phyloP scores from a whole-genome alignment of 805 yeast species.

The Candida krabiensis region DNA sequence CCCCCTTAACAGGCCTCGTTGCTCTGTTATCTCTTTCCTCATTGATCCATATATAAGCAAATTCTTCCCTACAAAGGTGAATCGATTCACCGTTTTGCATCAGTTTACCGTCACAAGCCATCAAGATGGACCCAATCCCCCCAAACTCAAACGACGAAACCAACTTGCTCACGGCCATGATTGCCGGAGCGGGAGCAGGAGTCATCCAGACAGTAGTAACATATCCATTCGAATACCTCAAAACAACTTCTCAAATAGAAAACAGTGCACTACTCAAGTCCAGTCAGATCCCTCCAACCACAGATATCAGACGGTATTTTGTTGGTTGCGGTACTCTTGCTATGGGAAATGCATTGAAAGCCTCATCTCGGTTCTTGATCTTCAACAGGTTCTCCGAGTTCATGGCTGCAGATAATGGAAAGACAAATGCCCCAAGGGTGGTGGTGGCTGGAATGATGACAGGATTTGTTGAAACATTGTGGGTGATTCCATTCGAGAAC shows the following conservation, averaged over 20 bases:
- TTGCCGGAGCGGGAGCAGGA: conserved; percentile 64
- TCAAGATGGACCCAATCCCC: conserved; percentile 24
- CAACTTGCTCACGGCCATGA: conserved; percentile 55
- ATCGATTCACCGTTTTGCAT: too few relatives aligned
- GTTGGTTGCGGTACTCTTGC: conserved; percentile 77
- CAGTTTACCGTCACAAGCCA: too few relatives aligned
- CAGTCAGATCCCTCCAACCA: conserved; percentile 37
- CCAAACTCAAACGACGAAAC: conserved; percentile 29
- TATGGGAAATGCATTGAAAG: conserved; percentile 70
- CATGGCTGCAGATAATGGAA: conserved; percentile 57
- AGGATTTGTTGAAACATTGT: conserved; percentile 76
- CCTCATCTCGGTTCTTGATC: conserved; percentile 68
- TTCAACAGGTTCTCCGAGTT: conserved; percentile 75
- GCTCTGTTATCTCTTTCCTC: too few relatives aligned
- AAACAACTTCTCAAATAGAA: conserved; percentile 63
- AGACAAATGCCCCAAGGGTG: conserved; percentile 73
- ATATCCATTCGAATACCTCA: conserved; percentile 71
- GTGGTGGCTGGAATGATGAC: conserved; percentile 84
- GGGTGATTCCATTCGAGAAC: conserved; percentile 90
- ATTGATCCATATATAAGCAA: too few relatives aligned
- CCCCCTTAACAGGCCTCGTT: too few relatives aligned
- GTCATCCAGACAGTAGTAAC: conserved; percentile 61
- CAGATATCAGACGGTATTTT: conserved; percentile 32
- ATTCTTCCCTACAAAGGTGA: too few relatives aligned
- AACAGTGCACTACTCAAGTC: conserved; percentile 34